These are phyloP conservation scores for Puccinia coronata DNA, from an alignment of 1,284 basidiomycete species.

Conservation along the genomic window DNA sequence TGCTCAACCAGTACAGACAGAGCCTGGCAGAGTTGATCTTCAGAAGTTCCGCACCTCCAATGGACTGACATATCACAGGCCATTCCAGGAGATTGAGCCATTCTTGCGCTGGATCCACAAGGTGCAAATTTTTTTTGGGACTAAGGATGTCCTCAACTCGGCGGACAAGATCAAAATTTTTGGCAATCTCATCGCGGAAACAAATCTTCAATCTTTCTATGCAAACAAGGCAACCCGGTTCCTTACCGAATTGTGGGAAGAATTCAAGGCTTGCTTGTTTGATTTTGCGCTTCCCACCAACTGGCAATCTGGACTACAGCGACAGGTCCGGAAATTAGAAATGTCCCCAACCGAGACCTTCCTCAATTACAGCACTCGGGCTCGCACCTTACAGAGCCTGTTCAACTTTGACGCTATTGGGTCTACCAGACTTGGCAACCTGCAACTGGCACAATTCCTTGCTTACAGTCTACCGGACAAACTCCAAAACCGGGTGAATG, in stretches of 20 bases:
- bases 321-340: background rate
- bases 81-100: background rate
- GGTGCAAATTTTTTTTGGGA: background rate
- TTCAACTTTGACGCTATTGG: background rate
- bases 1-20: background rate
- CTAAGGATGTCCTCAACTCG: background rate
- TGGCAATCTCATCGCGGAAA: too few species aligned
- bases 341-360: background rate
- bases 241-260: background rate
- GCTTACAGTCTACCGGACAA: background rate
- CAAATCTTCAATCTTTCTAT: background rate
- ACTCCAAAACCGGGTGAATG: background rate
- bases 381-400: background rate
- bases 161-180: too few species aligned
- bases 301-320: background rate
- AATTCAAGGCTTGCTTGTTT: too few species aligned
- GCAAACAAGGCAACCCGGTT: background rate
- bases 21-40: background rate
- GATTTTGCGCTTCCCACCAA: background rate
- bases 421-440: background rate
- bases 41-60: background rate
- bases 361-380: background rate
- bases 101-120: too few species aligned
- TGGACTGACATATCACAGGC: background rate
- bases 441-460: background rate